A percentile compares a stretch with the other conserved stretches of the same genome.
phyloP scores from a whole-genome alignment of 2,329 filamentous ascomycete genomes.

The Talaromyces sp. region DNA sequence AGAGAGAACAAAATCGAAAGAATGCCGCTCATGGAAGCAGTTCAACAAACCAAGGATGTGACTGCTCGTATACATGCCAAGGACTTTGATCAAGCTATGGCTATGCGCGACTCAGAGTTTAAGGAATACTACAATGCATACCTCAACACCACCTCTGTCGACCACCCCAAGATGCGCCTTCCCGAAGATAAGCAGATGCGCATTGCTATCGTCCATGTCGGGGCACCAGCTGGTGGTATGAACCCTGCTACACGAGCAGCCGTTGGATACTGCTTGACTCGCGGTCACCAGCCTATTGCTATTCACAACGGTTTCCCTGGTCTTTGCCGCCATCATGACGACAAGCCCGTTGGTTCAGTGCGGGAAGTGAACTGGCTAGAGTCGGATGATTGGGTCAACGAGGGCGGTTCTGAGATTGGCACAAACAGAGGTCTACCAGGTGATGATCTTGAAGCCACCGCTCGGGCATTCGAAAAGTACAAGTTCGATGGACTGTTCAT shows the following conservation, averaged over 20 bases:
- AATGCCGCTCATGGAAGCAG: constrained; percentile 84
- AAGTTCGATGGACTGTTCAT: constrained; percentile 89
- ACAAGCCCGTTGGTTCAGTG: constrained; percentile 77
- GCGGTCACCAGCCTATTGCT: constrained; percentile 88
- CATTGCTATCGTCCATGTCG: constrained; percentile 94
- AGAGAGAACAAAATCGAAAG: constrained; percentile 97
- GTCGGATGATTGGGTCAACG: constrained; percentile 91
- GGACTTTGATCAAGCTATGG: constrained; percentile 85
- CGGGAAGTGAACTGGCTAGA: constrained; percentile 89
- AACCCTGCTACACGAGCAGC: constrained; percentile 93
- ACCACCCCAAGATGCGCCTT: constrained; percentile 67
- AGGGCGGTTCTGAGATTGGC: constrained; percentile 95
- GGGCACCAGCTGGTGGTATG: constrained; percentile 95
- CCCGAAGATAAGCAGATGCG: constrained; percentile 79
- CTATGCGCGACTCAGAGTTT: constrained; percentile 87
- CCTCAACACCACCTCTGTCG: constrained; percentile 81
- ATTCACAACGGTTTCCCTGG: constrained; percentile 98
- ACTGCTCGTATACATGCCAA: constrained; percentile 77
- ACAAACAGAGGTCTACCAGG: constrained; percentile 91
- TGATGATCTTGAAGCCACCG: constrained; percentile 81
- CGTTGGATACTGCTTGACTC: constrained; percentile 85
- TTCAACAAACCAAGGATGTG: constrained; percentile 80
- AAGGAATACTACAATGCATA: constrained; percentile 89
- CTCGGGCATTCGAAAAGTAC: constrained; percentile 79
- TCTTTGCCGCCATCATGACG: constrained; percentile 83